phyloP scores from a whole-genome alignment of 116 monocot species.

The Zostera marina region DNA sequence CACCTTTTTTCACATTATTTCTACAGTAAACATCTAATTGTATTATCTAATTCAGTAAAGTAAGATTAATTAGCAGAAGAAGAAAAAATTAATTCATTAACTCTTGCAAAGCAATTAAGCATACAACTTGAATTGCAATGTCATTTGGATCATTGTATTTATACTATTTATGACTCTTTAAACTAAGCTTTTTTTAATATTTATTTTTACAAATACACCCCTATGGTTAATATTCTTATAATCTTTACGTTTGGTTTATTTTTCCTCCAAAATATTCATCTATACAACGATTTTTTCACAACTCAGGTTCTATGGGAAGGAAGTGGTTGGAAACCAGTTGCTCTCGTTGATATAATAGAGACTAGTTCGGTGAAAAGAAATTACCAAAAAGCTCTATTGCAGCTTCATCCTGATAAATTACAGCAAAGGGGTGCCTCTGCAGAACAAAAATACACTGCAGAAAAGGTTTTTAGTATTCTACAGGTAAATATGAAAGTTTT shows the following conservation, averaged over 20 bases:
- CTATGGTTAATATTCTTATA: no score
- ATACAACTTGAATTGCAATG: no score
- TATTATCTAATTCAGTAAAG: background rate
- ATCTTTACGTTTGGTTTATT: no score
- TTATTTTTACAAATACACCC: no score
- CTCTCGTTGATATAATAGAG: slow-evolving; percentile 85
- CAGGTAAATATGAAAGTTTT: slow-evolving; percentile 38
- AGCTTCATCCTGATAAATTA: slow-evolving; percentile 83
- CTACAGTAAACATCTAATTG: background rate
- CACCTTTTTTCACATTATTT: background rate
- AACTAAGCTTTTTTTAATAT: no score
- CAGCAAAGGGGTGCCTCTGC: slow-evolving; percentile 57
- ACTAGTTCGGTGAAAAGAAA: slow-evolving; percentile 59
- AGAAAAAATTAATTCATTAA: no score
- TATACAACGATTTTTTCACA: background rate
- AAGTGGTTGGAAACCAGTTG: slow-evolving; percentile 88
- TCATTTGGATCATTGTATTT: no score
- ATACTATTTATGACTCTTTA: no score
- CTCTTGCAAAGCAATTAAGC: no score
- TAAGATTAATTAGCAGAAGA: no score
- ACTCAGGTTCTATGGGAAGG: slow-evolving; percentile 75
- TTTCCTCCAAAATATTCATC: background rate
- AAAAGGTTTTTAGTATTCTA: slow-evolving; percentile 87
- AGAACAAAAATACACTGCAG: slow-evolving; percentile 71
- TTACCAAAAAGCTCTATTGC: slow-evolving; percentile 71